Evolutionary conservation across 495 filamentous ascomycete species (phyloP).

Genomic region (Lophiostoma macrostomum): DNA sequence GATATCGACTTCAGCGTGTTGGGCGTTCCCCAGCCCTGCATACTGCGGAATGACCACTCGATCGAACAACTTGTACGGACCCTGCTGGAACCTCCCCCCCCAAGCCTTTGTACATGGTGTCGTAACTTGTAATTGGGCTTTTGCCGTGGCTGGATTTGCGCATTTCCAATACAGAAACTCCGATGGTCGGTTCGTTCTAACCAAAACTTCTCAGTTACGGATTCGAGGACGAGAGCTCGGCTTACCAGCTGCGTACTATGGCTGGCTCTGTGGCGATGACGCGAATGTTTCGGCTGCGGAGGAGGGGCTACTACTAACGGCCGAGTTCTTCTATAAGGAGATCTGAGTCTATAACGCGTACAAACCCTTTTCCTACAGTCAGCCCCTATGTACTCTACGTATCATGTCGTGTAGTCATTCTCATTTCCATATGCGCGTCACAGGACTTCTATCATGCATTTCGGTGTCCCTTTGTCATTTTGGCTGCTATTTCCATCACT

Average conservation of each 20-base stretch:
- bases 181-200: constrained; percentile 12
- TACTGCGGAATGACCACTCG: no score
- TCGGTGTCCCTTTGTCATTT: no score
- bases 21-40: no score
- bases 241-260: not conserved
- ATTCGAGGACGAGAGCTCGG: not conserved
- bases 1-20: no score
- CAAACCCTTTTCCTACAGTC: no score
- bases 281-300: not conserved
- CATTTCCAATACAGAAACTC: not conserved
- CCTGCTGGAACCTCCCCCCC: not conserved
- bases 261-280: constrained; percentile 16
- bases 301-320: constrained; percentile 9
- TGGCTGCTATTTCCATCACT: no score
- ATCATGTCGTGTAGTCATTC: no score
- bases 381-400: no score
- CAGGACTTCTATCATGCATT: no score
- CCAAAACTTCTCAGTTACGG: constrained; percentile 1
- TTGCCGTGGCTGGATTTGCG: not conserved
- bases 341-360: no score
- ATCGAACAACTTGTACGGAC: not conserved
- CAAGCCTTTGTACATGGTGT: constrained; percentile 7
- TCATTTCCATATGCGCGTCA: no score
- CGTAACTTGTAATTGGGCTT: constrained; percentile 6
- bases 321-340: constrained; percentile 14